A percentile compares a stretch with the other conserved stretches of the same genome.
Evolutionary conservation across 148 eudicot species (phyloP).

Genomic region (Fallopia convolvulus): DNA sequence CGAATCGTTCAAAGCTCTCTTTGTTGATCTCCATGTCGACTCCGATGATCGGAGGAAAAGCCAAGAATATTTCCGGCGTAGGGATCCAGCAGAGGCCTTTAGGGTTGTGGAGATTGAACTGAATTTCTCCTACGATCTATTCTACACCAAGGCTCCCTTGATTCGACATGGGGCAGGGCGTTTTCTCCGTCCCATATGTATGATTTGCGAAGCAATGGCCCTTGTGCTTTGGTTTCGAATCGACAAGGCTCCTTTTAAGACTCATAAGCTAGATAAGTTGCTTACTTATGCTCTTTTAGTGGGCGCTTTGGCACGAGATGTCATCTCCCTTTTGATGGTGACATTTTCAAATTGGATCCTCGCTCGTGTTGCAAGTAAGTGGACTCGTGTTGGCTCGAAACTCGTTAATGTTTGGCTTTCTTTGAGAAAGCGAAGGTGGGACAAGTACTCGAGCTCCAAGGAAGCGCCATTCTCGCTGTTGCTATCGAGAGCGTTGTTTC

Average conservation of each 20-base stretch:
- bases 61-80: conserved; percentile 4
- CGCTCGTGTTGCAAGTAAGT: background rate
- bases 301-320: conserved; percentile 24
- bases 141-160: conserved; percentile 25
- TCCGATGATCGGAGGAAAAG: conserved; percentile 16
- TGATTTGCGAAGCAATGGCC: background rate
- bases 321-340: conserved; percentile 13
- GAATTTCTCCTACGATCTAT: conserved; percentile 26
- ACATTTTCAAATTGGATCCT: conserved; percentile 21
- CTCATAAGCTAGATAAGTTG: too few species aligned
- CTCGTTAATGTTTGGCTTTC: background rate
- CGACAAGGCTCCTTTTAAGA: too few species aligned
- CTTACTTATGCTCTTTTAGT: conserved; percentile 11
- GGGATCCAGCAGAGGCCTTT: conserved; percentile 4
- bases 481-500: background rate
- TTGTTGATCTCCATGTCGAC: conserved; percentile 21
- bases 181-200: background rate
- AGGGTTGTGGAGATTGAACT: conserved; percentile 25
- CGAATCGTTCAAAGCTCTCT: conserved; percentile 19
- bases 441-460: too few species aligned
- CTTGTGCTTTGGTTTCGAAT: conserved; percentile 14
- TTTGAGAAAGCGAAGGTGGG: too few species aligned
- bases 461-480: too few species aligned
- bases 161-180: background rate
- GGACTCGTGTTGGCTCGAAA: background rate